Percentiles rank a stretch among this genome's conserved stretches.
Conservation (phyloP, 345 rosid genomes). For the Conringia planisiliqua region DNA sequence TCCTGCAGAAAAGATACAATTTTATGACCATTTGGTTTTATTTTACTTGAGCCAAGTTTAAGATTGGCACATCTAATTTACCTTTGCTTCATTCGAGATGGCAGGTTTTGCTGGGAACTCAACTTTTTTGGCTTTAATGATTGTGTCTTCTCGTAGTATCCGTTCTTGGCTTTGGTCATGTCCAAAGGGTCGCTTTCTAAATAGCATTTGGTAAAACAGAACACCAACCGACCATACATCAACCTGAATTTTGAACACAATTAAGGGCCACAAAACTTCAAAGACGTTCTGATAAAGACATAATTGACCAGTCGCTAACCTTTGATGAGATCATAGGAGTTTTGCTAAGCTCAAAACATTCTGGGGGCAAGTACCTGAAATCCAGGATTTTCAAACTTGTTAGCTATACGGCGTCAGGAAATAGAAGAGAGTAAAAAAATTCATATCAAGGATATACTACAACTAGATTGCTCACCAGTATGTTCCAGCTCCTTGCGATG, state of each 20-base stretch:
- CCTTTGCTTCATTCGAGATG: slow-evolving; percentile 94
- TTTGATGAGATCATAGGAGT: slow-evolving; percentile 95
- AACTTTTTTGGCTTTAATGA: slow-evolving; percentile 90
- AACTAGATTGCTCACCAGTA: slow-evolving; percentile 67
- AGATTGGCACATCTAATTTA: slow-evolving; percentile 24
- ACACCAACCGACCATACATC: slow-evolving; percentile 99
- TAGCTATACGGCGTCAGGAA: neutral
- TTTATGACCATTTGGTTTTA: slow-evolving; percentile 7
- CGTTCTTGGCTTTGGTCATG: slow-evolving; percentile 98
- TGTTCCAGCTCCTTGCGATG: slow-evolving; percentile 99
- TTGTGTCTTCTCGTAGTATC: slow-evolving; percentile 91
- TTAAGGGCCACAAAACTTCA: neutral
- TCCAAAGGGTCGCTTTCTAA: slow-evolving; percentile 94
- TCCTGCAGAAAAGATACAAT: slow-evolving; percentile 50
- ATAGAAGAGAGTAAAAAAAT: neutral
- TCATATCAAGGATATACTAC: neutral
- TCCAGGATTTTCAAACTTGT: slow-evolving; percentile 7
- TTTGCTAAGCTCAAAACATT: slow-evolving; percentile 92
- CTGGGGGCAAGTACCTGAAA: slow-evolving; percentile 95
- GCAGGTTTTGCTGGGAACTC: slow-evolving; percentile 95
- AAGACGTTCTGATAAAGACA: neutral
- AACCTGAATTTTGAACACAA: slow-evolving; percentile 49
- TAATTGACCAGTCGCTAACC: slow-evolving; percentile 44
- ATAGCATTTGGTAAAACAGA: slow-evolving; percentile 91
- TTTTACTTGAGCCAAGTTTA: neutral